phyloP scores from a whole-genome alignment of 495 filamentous ascomycete species.

The Penicillium odoratum region DNA sequence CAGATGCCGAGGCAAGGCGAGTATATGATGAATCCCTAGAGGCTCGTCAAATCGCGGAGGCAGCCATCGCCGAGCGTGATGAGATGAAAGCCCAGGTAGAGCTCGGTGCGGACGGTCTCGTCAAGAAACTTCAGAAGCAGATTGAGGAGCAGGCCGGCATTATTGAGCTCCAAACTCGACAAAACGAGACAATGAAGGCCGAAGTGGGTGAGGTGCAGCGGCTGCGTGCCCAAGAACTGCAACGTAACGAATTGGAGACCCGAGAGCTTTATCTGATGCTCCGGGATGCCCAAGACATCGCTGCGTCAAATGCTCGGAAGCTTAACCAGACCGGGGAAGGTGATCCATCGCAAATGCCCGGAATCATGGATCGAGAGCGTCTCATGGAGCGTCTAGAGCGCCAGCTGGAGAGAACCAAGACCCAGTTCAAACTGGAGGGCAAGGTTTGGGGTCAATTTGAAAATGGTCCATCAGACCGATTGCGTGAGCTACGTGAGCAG shows the following conservation, averaged over 20 bases:
- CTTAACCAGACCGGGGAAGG: conserved; percentile 38
- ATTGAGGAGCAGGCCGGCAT: conserved; percentile 87
- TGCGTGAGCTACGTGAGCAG: conserved; percentile 87
- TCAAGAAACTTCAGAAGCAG: conserved; percentile 89
- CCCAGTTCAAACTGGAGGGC: conserved; percentile 95
- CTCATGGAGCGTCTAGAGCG: conserved; percentile 91
- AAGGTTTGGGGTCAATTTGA: conserved; percentile 78
- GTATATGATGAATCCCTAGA: conserved; percentile 88
- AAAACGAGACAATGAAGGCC: conserved; percentile 81
- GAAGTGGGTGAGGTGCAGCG: conserved; percentile 86
- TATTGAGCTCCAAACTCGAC: conserved; percentile 83
- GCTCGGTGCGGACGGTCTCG: conserved; percentile 88
- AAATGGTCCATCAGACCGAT: conserved; percentile 82
- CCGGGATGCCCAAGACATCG: conserved; percentile 94
- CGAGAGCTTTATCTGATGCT: conserved; percentile 98
- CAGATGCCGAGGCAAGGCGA: conserved; percentile 89
- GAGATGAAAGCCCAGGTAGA: conserved; percentile 93
- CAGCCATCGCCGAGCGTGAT: conserved; percentile 93
- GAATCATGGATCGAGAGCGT: conserved; percentile 87
- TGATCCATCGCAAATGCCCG: conserved; percentile 78
- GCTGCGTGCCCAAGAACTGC: conserved; percentile 85
- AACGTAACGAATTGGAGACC: conserved; percentile 93
- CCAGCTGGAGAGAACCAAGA: conserved; percentile 95
- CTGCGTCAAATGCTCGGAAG: conserved; percentile 81
- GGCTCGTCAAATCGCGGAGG: conserved; percentile 87